A percentile compares a stretch with the other conserved stretches of the same genome.
Conservation (phyloP, 495 filamentous ascomycete genomes). For the Copromyces sp. region DNA sequence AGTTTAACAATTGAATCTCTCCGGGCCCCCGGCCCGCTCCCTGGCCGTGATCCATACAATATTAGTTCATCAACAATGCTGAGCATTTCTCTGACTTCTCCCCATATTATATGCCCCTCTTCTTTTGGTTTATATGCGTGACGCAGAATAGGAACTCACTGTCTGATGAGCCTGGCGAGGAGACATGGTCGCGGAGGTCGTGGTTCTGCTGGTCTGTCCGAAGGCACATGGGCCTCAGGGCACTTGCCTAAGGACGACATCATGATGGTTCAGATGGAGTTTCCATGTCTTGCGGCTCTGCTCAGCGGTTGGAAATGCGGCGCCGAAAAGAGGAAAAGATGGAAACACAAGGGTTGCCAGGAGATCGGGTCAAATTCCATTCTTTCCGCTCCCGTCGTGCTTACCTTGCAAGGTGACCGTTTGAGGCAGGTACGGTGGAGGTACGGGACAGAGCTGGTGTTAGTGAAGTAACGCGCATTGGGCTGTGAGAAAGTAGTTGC, state of each 20-base stretch:
- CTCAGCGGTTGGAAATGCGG: not conserved
- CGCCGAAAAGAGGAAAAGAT: not conserved
- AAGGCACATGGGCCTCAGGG: not conserved
- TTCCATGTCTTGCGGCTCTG: not conserved
- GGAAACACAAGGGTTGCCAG: not conserved
- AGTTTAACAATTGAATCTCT: not conserved
- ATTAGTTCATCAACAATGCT: not conserved
- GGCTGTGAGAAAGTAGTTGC: no score
- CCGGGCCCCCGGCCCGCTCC: not conserved
- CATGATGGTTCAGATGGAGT: not conserved
- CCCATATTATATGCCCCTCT: not conserved
- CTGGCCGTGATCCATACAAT: not conserved
- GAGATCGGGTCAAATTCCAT: not conserved
- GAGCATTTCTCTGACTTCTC: accelerated
- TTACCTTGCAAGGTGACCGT: not conserved
- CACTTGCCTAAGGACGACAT: not conserved
- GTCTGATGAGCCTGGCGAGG: not conserved
- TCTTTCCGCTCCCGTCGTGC: not conserved
- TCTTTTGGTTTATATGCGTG: not conserved
- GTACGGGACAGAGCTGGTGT: no score
- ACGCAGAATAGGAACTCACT: not conserved
- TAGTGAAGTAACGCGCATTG: no score
- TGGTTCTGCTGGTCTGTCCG: not conserved
- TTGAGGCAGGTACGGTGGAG: not conserved
- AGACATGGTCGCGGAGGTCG: not conserved